Percentiles rank a stretch among this genome's conserved stretches.
These are phyloP conservation scores for Trichoderma afroharzianum DNA, from an alignment of 2,329 filamentous ascomycete species.

Conservation along the genomic window DNA sequence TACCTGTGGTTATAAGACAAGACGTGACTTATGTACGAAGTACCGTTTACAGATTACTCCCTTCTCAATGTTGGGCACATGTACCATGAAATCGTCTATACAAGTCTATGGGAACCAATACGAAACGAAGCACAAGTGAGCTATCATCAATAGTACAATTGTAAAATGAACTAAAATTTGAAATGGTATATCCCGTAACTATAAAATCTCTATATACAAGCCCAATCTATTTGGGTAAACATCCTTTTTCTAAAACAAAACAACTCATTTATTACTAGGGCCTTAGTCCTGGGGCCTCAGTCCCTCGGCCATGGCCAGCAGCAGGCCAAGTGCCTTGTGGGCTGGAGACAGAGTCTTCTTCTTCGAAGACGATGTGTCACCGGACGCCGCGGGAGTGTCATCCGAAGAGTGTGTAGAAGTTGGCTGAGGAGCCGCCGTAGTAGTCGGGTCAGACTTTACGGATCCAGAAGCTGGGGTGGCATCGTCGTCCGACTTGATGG, in stretches of 20 bases:
- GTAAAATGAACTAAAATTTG: neutral
- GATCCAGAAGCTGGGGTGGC: neutral
- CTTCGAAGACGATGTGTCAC: neutral
- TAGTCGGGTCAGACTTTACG: neutral
- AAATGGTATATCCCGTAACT: constrained; percentile 1
- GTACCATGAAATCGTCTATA: neutral
- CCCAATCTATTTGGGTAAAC: neutral
- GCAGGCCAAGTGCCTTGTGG: constrained; percentile 10
- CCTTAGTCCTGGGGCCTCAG: neutral
- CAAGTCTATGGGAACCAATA: neutral
- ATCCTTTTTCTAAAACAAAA: neutral
- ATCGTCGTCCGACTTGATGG: neutral
- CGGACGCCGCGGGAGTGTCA: neutral
- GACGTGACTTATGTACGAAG: neutral
- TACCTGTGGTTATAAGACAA: neutral
- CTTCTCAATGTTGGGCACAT: neutral
- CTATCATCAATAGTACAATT: neutral
- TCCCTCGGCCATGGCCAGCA: constrained; percentile 7
- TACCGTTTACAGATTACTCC: neutral
- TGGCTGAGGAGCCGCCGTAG: neutral
- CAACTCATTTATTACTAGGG: neutral
- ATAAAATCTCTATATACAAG: neutral
- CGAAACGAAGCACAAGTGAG: neutral
- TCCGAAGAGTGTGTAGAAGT: neutral
- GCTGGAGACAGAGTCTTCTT: constrained; percentile 2